Base-by-base conservation (phyloP, 495 filamentous ascomycete species). In the Penicillium pulvis region DNA sequence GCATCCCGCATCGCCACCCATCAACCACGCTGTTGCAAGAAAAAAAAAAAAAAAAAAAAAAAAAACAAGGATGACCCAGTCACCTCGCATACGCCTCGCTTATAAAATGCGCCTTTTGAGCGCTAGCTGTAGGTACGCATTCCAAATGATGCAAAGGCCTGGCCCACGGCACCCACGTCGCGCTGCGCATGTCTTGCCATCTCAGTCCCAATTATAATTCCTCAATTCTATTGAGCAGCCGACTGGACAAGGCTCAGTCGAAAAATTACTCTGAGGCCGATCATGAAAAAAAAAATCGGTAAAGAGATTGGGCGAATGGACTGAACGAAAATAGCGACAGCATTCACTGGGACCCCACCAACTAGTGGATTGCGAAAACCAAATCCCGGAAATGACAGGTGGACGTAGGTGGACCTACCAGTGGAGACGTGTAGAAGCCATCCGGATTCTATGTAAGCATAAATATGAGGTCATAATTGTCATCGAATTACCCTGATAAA, bases 51-150 rank as follows among this genome's bases (percentile, higher is more conserved):
- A 47, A 55, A n/a, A n/a, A 11, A 46, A 30, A 60, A 57, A 47
- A 55, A 23, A 23, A 60, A 57, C 43, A 55, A 17, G 51, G 54
- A 12, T 35, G 11, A 57, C 58, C 60, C 36, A 11, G 60, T 56
- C 52, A 56, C 4, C 20, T 28, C 51, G 56, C 63, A 62, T 55
- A 48, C 16, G 17, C 24, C 50, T 52, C 36, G 51, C 50, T 57
- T 17, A 23, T 55, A 31, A 50, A 36, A 39, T 30, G 47, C 26
- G 5, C 8, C 54, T 33, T 8, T 56, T 56, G 50, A 41, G 43
- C 36, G 17, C 23, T 42, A 7, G 50, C 62, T 64, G 66, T 69
- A 69, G 58, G 64, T 64, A 67, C 66, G 43, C 23, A 50, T 42
- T 46, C 57, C 48, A 4, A 11, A 10, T 16, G 11, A 43, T 52